These are phyloP conservation scores for Dactylellina sp. DNA, from an alignment of 2,329 filamentous ascomycete genomes.

Conservation along the genomic window DNA sequence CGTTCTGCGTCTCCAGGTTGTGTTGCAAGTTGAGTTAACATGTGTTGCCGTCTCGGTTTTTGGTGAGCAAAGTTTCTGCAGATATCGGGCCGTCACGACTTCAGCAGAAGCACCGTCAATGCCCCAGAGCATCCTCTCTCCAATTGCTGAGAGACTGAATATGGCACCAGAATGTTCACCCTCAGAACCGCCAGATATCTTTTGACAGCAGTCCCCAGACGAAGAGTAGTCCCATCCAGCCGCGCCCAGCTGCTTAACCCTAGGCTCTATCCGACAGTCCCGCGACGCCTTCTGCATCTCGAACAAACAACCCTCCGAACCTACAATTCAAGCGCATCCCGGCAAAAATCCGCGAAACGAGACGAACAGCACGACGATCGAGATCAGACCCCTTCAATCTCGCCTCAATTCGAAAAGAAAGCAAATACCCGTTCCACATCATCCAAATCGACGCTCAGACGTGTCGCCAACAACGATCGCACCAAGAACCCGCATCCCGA, in stretches of 20 bases:
- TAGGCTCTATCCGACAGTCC: background rate
- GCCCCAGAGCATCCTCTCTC: background rate
- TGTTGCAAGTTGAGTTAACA: no score
- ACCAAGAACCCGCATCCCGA: constrained; percentile 6
- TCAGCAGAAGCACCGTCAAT: background rate
- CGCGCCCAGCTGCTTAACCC: background rate
- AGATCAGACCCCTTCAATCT: constrained; percentile 15
- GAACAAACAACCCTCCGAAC: constrained; percentile 18
- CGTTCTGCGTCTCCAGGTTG: no score
- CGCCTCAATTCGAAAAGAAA: constrained; percentile 63
- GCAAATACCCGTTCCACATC: constrained; percentile 68
- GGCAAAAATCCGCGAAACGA: constrained; percentile 32
- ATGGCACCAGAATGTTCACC: constrained; percentile 49
- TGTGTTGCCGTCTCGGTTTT: no score
- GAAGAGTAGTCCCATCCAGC: constrained; percentile 9
- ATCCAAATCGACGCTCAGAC: constrained; percentile 79
- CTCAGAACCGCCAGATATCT: constrained; percentile 53
- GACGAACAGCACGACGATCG: constrained; percentile 26
- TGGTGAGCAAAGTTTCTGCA: no score
- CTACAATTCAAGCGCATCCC: constrained; percentile 33
- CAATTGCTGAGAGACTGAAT: constrained; percentile 14
- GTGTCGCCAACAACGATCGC: constrained; percentile 71
- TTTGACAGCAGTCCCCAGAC: constrained; percentile 24
- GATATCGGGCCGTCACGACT: background rate
- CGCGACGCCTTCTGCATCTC: constrained; percentile 22